Evolutionary conservation across 176 grass and related monocot genomes (phyloP), one percentile per base, ranked within the genome.

Genomic region (Eremochloa ophiuroides): DNA sequence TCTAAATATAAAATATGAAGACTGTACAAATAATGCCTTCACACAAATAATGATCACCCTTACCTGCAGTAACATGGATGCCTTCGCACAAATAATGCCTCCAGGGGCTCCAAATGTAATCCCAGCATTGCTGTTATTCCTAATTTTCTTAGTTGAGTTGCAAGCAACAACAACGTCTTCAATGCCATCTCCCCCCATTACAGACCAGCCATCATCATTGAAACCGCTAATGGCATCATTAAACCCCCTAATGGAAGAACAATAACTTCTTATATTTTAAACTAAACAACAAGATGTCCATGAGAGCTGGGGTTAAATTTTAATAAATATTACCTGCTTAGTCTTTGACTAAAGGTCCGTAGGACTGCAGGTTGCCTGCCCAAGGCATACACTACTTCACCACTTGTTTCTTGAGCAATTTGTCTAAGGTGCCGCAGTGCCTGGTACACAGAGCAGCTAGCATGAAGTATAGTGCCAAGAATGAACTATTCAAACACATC

Each of bases 191-290:
- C 88, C 87, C 44, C 75, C 90, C 85, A 95, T 93, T 76, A 88
- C 64, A 71, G 96, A 91, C 96, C 96, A 99, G 2, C 88, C 96
- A 88, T 93, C 93, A 73, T 95, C 96, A 88, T 89, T 95, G 78
- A 95, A 99, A 89, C 96, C 96, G 20, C 88, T 93, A 73, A 99
- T 95, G 29, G 91, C 93, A 86, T 95, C 96, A 83, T 99, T 99
- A 80, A 99, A 99, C 12, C 93, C 96, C 87, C 96, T 99, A 64
- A 77, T 53, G 62, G 85, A 33, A 85, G 64, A 18, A 75, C 29
- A 67, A 72, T 0, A 25, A 14, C 27, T 50, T 16, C 2, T 34
- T 13, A 73, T 60, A 31, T 37, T 71, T 71, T 74, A 56, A 86
- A 40, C n/a, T 78, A 34, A n/a, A 50, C 34, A 50, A 48, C 6